Evolutionary conservation across 2,329 filamentous ascomycete genomes (phyloP).

Genomic region (Fusarium torreyae): DNA sequence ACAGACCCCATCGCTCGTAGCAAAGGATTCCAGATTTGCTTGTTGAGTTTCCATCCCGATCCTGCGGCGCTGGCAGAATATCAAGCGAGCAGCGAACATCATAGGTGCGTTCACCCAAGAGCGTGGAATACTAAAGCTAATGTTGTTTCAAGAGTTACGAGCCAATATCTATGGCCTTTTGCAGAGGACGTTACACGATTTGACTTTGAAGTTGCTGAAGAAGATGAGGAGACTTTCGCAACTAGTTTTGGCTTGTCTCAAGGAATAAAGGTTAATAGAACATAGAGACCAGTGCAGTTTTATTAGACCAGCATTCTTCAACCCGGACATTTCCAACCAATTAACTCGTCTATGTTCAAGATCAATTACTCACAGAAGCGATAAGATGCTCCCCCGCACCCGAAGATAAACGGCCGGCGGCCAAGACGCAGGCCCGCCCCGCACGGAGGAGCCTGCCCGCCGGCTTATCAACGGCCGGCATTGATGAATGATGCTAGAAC

Average conservation of each 20-base stretch:
- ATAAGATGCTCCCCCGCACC: constrained; percentile 19
- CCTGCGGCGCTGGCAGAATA: constrained; percentile 64
- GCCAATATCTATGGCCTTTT: constrained; percentile 66
- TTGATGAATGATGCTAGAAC: constrained; percentile 8
- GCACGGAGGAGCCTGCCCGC: constrained; percentile 14
- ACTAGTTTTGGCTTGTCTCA: constrained; percentile 21
- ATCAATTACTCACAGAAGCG: constrained; percentile 10
- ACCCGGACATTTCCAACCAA: not conserved
- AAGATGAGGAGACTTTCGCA: constrained; percentile 54
- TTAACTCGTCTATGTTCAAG: not conserved
- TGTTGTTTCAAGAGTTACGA: constrained; percentile 61
- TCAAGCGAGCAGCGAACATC: constrained; percentile 67
- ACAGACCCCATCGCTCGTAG: constrained; percentile 67
- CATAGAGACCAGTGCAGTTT: not conserved
- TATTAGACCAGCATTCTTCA: not conserved
- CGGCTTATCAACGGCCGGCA: constrained; percentile 10
- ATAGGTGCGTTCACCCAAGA: constrained; percentile 54
- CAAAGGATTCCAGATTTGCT: constrained; percentile 66
- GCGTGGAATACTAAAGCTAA: not conserved
- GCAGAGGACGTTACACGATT: constrained; percentile 68
- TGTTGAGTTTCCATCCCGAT: constrained; percentile 67
- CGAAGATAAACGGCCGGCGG: constrained; percentile 27
- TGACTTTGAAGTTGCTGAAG: constrained; percentile 66
- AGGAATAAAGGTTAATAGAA: not conserved
- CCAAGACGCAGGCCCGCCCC: constrained; percentile 16